Base-by-base conservation (phyloP, 371 early-diverging fungal genomes). In the Umbelopsis sp. region DNA sequence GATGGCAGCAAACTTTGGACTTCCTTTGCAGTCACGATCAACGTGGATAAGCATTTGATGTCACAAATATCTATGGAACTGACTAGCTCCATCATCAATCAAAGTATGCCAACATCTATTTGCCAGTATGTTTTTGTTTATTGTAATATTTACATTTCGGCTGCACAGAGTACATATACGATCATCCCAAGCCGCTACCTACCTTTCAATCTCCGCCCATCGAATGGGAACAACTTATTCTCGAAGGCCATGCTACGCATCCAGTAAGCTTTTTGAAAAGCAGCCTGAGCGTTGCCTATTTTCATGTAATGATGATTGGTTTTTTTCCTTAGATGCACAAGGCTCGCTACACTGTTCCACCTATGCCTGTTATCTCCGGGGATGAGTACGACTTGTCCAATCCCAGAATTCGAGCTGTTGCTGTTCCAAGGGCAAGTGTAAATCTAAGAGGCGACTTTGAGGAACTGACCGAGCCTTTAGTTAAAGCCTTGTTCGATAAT, bases 241-340 rank as follows among this genome's bases (percentile, higher is more conserved):
- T 91, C 12, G 93, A 92, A 70, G 93, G 93, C 14, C 92, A 92
- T 66, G 88, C 91, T n/a, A 90, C 90, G 0, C 93, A 92, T 70
- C 93, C 93, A 11, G 88, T 88, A 85, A 81, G 80, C 74, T 35
- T 44, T 6, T 29, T 37, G n/a, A 45, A 14, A 45, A 41, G 7
- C 38, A 9, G 14, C 3, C 14, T 25, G 12, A 38, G 66, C 25
- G 18, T 14, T 44, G 29, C 51, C 35, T 22, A 10, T 44, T 14
- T 22, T 22, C 66, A 38, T 3, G 9, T 65, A 37, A 45, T 20
- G 20, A 25, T 65, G 20, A 44, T 24, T 50, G 14, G 62, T 12
- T 37, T 48, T 66, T 41, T 45, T 35, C 22, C 22, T 63, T 48
- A 83, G 84, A 90, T 91, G 91, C 87, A 90, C 73, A 90, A 88